Base-by-base conservation (phyloP, 1,284 basidiomycete genomes). In the Waitea zeae region DNA sequence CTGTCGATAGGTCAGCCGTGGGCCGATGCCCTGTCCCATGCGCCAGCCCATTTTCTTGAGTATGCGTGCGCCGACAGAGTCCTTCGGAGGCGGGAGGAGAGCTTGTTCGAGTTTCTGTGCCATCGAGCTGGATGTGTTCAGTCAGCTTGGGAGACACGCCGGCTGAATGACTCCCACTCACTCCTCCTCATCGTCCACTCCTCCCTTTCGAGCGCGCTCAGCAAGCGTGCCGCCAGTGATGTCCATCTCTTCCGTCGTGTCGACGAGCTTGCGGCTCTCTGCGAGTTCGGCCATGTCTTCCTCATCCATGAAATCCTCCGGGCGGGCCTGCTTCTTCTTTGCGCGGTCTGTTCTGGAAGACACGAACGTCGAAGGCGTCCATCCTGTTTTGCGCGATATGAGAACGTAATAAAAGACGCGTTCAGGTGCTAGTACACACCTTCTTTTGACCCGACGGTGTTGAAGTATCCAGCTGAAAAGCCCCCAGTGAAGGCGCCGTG, bases 401-500 rank as follows among this genome's bases (percentile, higher is more conserved):
- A 19, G 28, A 13, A 18, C 3, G 4, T 3, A 17, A 27, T 15
- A 18, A 9, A 20, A 3, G 13, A 17, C 20, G 15, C 15, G 12
- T 14, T 30, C 14, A 31, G 12, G 12, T 15, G 14, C 14, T 12
- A 7, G 1, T 3, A 47, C 64, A 15, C 39, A 78, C 88, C 88
- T 68, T 97, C 90, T 54, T 93, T 89, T 3, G 86, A 89, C 0
- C 93, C 93, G 14, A 95, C 93, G 0, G 79, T 75, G 53, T 98
- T 98, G 62, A 82, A 97, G 59, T 97, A 97, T 0, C 93, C 93
- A 7, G 93, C 95, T 26, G 84, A 90, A 63, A 88, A 98, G 5
- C 93, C 95, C 18, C 93, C 95, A 0, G 92, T 97, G 58, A 98
- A 98, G 3, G 93, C 95, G 12, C 95, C 93, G 51, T 99, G 93